Evolutionary conservation across 1,284 basidiomycete genomes (phyloP), one percentile per base, ranked within the genome.

Genomic region (Cryptococcus sp.): DNA sequence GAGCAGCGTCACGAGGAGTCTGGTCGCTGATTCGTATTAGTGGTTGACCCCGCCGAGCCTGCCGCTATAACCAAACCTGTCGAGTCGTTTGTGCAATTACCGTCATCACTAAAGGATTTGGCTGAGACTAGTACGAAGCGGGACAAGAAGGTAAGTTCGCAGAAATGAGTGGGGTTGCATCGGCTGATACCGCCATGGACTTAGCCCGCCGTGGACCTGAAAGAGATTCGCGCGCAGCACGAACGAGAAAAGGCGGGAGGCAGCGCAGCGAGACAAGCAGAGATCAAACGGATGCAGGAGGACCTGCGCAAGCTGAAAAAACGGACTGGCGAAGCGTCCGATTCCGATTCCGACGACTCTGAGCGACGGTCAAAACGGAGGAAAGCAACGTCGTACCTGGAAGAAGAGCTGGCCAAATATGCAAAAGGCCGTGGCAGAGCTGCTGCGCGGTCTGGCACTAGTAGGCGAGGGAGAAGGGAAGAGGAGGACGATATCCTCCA

Each of bases 211-310:
- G 81, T 82, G 16, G 86, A 88, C 64, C 80, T 89, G 17, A 83
- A 84, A 16, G 86, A 84, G 56, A 89, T 91, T 51, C 84, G 90
- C 45, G 87, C 85, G 66, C 83, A 87, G 68, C 87, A 90, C 70
- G 87, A 85, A 1, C 79, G 85, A 53, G 87, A 89, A 62, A 83
- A 87, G 74, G 81, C 82, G 15, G 82, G 84, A 13, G 80, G 77
- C 72, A 91, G 89, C 50, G 82, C 84, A 38, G 80, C 84, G 10
- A 86, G 88, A 25, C 84, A 87, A 71, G 83, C 85, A 5, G 89
- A 94, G 75, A 93, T 96, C 57, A 88, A 87, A 67, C 86, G 85
- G 65, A 90, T 96, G 84, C 90, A 96, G 76, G 87, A 86, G 3
- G 89, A 93, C 54, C 88, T 97, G 57, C 87, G 89, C 25, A 88